Percentiles rank a stretch among this genome's conserved stretches.
These are phyloP conservation scores for Trichothecium sympodiale DNA, from an alignment of 2,329 filamentous ascomycete species.

Conservation along the genomic window DNA sequence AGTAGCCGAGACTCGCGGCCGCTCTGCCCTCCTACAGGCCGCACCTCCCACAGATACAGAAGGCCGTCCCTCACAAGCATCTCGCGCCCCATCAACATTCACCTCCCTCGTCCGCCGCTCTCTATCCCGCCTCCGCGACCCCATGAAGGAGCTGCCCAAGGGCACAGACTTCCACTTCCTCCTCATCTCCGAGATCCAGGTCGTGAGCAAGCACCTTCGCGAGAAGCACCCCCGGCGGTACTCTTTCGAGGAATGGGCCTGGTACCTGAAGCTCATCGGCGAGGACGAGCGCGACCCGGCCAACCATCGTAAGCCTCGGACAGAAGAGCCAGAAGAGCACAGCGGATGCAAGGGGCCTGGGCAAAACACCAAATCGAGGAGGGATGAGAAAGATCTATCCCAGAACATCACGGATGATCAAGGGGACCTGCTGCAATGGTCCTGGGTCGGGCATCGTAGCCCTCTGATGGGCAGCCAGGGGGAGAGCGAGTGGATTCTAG, in stretches of 20 bases:
- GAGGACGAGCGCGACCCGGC: constrained; percentile 44
- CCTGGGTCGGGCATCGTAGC: constrained; percentile 60
- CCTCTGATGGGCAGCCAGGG: constrained; percentile 58
- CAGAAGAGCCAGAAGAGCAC: constrained; percentile 11
- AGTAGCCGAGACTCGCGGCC: too few species aligned
- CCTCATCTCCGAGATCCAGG: constrained; percentile 61
- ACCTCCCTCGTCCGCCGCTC: constrained; percentile 3
- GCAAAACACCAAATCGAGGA: constrained; percentile 2
- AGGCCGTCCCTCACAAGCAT: background rate
- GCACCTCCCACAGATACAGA: too few species aligned
- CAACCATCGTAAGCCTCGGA: constrained; percentile 33
- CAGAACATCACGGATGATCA: constrained; percentile 6
- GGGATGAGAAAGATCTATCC: background rate
- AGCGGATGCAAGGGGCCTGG: constrained; percentile 4
- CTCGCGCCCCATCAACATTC: constrained; percentile 2
- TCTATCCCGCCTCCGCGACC: constrained; percentile 21
- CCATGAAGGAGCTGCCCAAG: constrained; percentile 25
- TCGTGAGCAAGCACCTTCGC: constrained; percentile 50
- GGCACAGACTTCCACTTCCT: constrained; percentile 47
- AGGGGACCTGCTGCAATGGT: constrained; percentile 39
- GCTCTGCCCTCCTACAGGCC: too few species aligned
- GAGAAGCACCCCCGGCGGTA: constrained; percentile 53
- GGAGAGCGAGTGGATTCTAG: constrained; percentile 64
- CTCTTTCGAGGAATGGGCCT: constrained; percentile 75
- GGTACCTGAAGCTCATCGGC: constrained; percentile 69